Evolutionary conservation across 495 filamentous ascomycete species (phyloP), one percentile per base, ranked within the genome.

Genomic region (Lasiosphaeriaceae sp.): DNA sequence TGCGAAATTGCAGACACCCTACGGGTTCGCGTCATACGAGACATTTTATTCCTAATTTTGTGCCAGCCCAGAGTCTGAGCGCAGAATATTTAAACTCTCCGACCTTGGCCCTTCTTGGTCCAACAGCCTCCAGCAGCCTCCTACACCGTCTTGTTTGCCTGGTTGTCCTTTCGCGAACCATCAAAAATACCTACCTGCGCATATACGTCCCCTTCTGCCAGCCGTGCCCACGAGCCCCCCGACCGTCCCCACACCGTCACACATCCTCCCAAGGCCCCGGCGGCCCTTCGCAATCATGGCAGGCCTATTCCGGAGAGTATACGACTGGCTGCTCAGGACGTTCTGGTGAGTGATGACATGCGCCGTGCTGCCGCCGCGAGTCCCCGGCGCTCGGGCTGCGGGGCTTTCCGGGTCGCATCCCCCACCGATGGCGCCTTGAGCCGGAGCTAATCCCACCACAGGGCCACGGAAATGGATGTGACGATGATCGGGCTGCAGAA

Each of bases 401-500:
- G 53, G 47, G 39, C 39, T 14, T 16, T 17, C 39, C 39, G 39
- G 47, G 41, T 11, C 21, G 29, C 20, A 50, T 41, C 55, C 39
- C 8, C 9, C 12, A 2, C 14, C 9, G 14, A 37, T 5, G 39
- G 39, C 39, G 39, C 39, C 39, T 43, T 2, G 39, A 17, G 2
- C 39, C 23, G 31, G 51, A 47, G 63, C 64, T 74, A 66, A 75
- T 57, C 23, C 43, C 53, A 55, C 50, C n/a, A 44, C 64, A 98
- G 94, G 94, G 90, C 92, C 57, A 96, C 90, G 39, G 94, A 98
- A 80, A 96, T 98, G 90, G 93, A 98, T 72, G 90, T 98, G 71
- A 98, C 94, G 59, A 96, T 98, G 90, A 95, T 98, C 77, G 94
- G 94, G 22, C 77, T 98, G 71, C 94, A 98, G 71, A 98, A 98